These are phyloP conservation scores for Pseudomonodictys pantanalensis DNA, from an alignment of 495 filamentous ascomycete species.

Conservation along the genomic window DNA sequence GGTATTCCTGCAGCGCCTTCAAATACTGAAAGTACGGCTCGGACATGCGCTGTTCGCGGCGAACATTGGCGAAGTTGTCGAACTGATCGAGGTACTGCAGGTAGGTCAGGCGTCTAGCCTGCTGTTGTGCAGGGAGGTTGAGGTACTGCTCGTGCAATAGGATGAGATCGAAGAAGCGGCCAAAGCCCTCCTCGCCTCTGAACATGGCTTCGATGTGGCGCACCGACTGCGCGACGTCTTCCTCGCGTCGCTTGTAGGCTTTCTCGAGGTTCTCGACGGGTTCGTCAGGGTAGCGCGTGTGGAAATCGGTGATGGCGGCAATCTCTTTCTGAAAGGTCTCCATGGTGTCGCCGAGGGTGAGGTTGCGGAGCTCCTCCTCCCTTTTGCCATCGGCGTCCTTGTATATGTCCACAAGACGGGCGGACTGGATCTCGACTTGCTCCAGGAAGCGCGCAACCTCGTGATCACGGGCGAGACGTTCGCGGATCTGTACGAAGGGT, in stretches of 20 bases:
- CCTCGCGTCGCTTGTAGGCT: slow-evolving; percentile 77
- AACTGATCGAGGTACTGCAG: slow-evolving; percentile 88
- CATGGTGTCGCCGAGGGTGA: slow-evolving; percentile 84
- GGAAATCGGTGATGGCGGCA: slow-evolving; percentile 75
- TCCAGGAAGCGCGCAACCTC: slow-evolving; percentile 82
- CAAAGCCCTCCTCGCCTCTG: slow-evolving; percentile 89
- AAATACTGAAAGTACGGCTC: slow-evolving; percentile 91
- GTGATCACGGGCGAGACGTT: slow-evolving; percentile 82
- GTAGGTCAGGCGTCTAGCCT: slow-evolving; percentile 70
- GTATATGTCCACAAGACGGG: slow-evolving; percentile 79
- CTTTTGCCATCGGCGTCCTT: slow-evolving; percentile 68
- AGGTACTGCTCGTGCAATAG: slow-evolving; percentile 80
- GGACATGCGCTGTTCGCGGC: slow-evolving; percentile 75
- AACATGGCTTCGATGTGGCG: slow-evolving; percentile 84
- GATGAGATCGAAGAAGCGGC: slow-evolving; percentile 85
- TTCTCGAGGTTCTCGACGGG: slow-evolving; percentile 92
- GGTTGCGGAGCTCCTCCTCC: slow-evolving; percentile 74
- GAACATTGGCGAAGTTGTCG: slow-evolving; percentile 76
- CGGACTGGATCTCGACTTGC: slow-evolving; percentile 81
- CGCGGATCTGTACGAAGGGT: slow-evolving; percentile 65
- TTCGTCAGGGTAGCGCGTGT: slow-evolving; percentile 88
- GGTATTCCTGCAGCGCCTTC: slow-evolving; percentile 70
- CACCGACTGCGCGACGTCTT: slow-evolving; percentile 48
- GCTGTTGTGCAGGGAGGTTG: slow-evolving; percentile 70
- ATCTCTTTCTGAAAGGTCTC: slow-evolving; percentile 90